Evolutionary conservation across 139 green algal species (phyloP).

Genomic region (Dunaliella sp.): DNA sequence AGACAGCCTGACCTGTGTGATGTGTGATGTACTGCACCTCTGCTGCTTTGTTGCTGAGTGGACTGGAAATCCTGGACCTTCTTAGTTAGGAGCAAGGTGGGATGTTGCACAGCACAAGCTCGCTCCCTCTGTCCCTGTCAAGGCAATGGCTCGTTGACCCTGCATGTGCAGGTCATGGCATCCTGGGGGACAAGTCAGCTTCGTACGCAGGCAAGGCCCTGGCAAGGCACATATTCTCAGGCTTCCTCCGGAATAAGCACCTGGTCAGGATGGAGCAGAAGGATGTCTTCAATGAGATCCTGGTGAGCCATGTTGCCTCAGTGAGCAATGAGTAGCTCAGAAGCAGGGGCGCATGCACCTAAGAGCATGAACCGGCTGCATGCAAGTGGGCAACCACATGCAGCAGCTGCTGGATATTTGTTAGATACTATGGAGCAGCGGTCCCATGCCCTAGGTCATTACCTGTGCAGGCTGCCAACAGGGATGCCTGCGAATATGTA

Average conservation of each 20-base stretch:
- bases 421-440: no score
- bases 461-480: no score
- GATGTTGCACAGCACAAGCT: neutral
- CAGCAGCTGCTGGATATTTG: no score
- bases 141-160: neutral
- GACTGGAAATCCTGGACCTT: neutral
- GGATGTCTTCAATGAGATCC: slow-evolving; percentile 16
- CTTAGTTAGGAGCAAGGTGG: neutral
- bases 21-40: neutral
- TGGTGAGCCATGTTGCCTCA: no score
- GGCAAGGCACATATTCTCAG: slow-evolving; percentile 21
- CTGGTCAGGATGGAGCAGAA: neutral
- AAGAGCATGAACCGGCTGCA: no score
- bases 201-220: slow-evolving; percentile 37
- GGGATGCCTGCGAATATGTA: no score
- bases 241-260: slow-evolving; percentile 23
- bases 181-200: slow-evolving; percentile 39
- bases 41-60: neutral
- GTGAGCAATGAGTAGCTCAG: no score
- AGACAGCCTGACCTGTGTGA: neutral
- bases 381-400: no score
- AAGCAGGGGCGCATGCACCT: no score
- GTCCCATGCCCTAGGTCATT: no score
- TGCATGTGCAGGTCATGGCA: slow-evolving; percentile 31
- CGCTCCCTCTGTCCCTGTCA: neutral